These are phyloP conservation scores for Henningerozyma blattae DNA, from an alignment of 805 yeast species.

Conservation along the genomic window DNA sequence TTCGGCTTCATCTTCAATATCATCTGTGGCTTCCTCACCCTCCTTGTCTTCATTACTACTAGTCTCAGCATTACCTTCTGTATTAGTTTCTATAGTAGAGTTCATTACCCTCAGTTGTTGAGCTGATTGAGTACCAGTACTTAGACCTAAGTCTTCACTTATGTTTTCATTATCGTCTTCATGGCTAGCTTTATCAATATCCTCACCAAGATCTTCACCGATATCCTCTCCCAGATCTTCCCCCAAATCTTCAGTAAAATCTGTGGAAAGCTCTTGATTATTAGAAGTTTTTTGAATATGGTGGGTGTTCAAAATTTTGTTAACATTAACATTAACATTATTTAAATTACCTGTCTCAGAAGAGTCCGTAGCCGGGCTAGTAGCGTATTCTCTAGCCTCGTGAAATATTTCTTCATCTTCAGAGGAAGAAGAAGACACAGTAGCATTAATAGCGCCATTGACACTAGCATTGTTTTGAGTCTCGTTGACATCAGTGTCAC, in stretches of 20 bases:
- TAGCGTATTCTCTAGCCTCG: constrained; percentile 15
- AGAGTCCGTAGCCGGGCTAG: background rate
- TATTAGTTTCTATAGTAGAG: too few species aligned
- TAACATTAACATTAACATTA: constrained; percentile 4
- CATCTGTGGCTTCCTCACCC: constrained; percentile 12
- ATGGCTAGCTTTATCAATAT: constrained; percentile 19
- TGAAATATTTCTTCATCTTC: constrained; percentile 12
- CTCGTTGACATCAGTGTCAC: constrained; percentile 7
- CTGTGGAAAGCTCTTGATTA: too few species aligned
- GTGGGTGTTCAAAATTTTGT: constrained; percentile 5
- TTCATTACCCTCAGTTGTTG: too few species aligned
- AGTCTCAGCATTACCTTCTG: too few species aligned
- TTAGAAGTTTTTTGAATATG: too few species aligned
- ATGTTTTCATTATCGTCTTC: constrained; percentile 25
- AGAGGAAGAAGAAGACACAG: background rate
- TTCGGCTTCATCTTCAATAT: constrained; percentile 6
- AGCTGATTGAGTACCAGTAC: background rate
- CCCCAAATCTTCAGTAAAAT: constrained; percentile 17
- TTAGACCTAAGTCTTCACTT: constrained; percentile 16
- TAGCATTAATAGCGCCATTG: background rate
- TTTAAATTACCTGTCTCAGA: background rate
- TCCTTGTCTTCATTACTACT: background rate
- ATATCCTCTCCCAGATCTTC: constrained; percentile 25
- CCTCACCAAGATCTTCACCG: constrained; percentile 22
- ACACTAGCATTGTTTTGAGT: background rate